Conservation (phyloP, 306 rosid genomes). For the Cucurbita ficifolia region DNA sequence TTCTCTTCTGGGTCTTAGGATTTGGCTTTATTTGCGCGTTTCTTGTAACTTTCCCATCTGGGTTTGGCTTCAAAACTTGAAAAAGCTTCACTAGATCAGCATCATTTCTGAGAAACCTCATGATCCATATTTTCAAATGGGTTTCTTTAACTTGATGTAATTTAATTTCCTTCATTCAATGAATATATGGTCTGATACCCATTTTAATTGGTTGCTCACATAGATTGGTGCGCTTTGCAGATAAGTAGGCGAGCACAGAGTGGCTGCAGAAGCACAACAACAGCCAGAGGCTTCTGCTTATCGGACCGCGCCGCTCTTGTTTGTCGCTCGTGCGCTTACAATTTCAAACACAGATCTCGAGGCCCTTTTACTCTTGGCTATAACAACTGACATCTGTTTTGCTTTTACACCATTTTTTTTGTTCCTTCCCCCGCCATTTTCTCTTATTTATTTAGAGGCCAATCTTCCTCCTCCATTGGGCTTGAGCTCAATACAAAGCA, state of each 20-base stretch:
- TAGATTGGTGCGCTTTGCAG: slow-evolving; percentile 18
- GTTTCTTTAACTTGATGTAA: neutral
- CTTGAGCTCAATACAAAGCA: slow-evolving; percentile 36
- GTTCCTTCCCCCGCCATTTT: slow-evolving; percentile 52
- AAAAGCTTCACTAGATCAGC: neutral
- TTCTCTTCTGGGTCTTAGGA: neutral
- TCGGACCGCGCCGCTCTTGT: slow-evolving; percentile 44
- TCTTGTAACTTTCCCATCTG: slow-evolving; percentile 1
- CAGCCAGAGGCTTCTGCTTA: slow-evolving; percentile 31
- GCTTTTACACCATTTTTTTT: slow-evolving; percentile 17
- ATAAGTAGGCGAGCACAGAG: slow-evolving; percentile 5
- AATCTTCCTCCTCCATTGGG: neutral
- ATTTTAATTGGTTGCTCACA: neutral
- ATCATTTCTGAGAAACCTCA: neutral
- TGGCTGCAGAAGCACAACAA: slow-evolving; percentile 20
- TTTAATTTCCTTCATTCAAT: neutral
- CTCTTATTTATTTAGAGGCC: slow-evolving; percentile 15
- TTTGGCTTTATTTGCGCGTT: neutral
- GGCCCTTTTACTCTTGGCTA: slow-evolving; percentile 7
- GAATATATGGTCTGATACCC: neutral
- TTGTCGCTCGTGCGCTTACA: slow-evolving; percentile 45
- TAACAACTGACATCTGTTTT: slow-evolving; percentile 17
- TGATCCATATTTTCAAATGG: neutral
- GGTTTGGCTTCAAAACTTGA: neutral
- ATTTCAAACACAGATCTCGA: slow-evolving; percentile 45